These are phyloP conservation scores for Chalciporus piperatus DNA, from an alignment of 768 basidiomycete species.

Conservation along the genomic window DNA sequence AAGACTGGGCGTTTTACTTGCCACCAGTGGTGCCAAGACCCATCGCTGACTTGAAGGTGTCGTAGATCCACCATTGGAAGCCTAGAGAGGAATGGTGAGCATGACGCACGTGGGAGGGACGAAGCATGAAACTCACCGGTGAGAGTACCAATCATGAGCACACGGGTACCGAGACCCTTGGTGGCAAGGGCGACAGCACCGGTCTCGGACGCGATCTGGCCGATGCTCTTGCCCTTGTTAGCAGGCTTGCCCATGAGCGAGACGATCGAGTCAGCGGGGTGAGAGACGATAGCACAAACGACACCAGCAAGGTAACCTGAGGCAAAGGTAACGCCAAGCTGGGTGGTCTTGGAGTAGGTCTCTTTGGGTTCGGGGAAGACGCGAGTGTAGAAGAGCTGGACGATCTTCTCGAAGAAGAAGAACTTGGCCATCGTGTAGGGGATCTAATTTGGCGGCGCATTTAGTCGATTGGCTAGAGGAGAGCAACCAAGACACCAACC, in stretches of 20 bases:
- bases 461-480: background rate
- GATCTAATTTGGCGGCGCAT: conserved; percentile 48
- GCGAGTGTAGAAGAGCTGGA: conserved; percentile 82
- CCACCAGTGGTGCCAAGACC: conserved; percentile 87
- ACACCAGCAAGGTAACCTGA: conserved; percentile 96
- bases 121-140: conserved; percentile 34
- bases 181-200: conserved; percentile 65
- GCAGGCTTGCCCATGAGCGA: conserved; percentile 89
- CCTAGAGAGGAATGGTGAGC: conserved; percentile 38
- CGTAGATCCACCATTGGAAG: conserved; percentile 96
- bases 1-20: conserved; percentile 51
- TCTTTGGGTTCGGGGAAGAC: conserved; percentile 81
- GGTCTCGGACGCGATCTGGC: conserved; percentile 68
- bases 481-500: conserved; percentile 37
- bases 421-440: conserved; percentile 99
- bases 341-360: conserved; percentile 74
- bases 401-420: conserved; percentile 92
- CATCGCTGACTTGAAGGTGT: conserved; percentile 80
- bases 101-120: background rate
- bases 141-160: conserved; percentile 75
- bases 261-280: conserved; percentile 92
- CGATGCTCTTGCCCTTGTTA: conserved; percentile 79
- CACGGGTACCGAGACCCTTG: conserved; percentile 85
- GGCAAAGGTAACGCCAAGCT: conserved; percentile 85
- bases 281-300: conserved; percentile 93